Conservation (phyloP, 176 grass and related monocot genomes). For the Pontederia crassipes region DNA sequence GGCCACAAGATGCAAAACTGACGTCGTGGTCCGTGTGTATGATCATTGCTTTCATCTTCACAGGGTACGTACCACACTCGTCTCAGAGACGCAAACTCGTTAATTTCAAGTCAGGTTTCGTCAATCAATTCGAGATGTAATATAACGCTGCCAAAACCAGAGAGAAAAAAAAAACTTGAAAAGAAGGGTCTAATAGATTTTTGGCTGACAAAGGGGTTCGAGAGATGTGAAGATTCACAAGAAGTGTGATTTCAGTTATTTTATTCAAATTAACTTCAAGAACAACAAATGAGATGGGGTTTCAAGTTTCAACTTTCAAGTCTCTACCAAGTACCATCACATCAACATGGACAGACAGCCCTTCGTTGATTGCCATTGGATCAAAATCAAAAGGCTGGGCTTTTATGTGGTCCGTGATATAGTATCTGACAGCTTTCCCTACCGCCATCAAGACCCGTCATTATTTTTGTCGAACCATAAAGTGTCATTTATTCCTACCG, state of each 20-base stretch:
- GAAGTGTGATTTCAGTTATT: too few relatives aligned
- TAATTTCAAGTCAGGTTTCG: too few relatives aligned
- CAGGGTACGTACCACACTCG: conserved; percentile 33
- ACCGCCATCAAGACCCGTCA: conserved; percentile 21
- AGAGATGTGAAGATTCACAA: too few relatives aligned
- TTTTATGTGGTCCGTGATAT: background rate
- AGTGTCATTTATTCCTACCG: conserved; percentile 24
- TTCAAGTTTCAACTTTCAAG: background rate
- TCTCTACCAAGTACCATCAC: too few relatives aligned
- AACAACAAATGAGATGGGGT: background rate
- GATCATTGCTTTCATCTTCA: conserved; percentile 56
- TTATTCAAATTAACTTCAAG: background rate
- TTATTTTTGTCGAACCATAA: conserved; percentile 25
- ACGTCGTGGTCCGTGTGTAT: conserved; percentile 60
- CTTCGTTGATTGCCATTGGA: background rate
- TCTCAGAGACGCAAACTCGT: background rate
- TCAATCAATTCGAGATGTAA: too few relatives aligned
- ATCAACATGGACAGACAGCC: background rate
- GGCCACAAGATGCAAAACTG: conserved; percentile 51
- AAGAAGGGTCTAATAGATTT: too few relatives aligned
- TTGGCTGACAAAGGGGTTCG: too few relatives aligned
- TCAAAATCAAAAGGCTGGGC: background rate
- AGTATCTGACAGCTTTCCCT: conserved; percentile 1
- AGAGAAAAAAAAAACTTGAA: too few relatives aligned
- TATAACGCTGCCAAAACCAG: too few relatives aligned